These are phyloP conservation scores for Rhizopus microsporus DNA, from an alignment of 371 early-diverging fungal genomes.

Conservation along the genomic window DNA sequence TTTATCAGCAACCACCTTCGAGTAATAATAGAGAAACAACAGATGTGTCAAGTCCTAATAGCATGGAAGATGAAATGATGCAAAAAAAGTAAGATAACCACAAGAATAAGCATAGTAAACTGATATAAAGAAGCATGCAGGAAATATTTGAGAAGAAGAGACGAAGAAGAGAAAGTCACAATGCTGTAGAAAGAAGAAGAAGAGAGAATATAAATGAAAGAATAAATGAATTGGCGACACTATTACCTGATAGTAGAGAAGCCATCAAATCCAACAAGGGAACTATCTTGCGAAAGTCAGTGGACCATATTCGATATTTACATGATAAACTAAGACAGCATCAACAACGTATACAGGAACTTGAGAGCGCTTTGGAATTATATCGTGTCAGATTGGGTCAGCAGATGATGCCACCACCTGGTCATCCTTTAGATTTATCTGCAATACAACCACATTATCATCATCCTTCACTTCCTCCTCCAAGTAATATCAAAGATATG, in stretches of 20 bases:
- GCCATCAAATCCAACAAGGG: conserved; percentile 78
- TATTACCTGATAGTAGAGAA: conserved; percentile 46
- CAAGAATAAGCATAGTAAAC: neutral
- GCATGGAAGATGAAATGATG: conserved; percentile 39
- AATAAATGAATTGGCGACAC: conserved; percentile 62
- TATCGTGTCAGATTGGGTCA: conserved; percentile 29
- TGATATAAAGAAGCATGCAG: conserved; percentile 28
- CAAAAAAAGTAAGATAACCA: conserved; percentile 39
- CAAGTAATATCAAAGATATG: neutral
- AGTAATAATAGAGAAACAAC: conserved; percentile 10
- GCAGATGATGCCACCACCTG: conserved; percentile 14
- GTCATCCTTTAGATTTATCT: conserved; percentile 34
- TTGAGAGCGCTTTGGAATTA: conserved; percentile 52
- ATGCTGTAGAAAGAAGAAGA: conserved; percentile 84
- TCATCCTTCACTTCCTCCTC: conserved; percentile 4
- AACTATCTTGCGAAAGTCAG: conserved; percentile 79
- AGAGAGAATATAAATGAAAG: conserved; percentile 96
- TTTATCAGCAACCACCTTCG: neutral
- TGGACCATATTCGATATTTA: conserved; percentile 81
- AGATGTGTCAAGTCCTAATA: conserved; percentile 28
- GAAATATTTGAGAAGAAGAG: conserved; percentile 37
- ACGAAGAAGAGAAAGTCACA: conserved; percentile 41
- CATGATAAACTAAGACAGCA: conserved; percentile 59
- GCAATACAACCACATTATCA: conserved; percentile 27
- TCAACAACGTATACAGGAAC: conserved; percentile 65